Conservation (phyloP, 805 yeast species). For the Teunomyces pallodes region DNA sequence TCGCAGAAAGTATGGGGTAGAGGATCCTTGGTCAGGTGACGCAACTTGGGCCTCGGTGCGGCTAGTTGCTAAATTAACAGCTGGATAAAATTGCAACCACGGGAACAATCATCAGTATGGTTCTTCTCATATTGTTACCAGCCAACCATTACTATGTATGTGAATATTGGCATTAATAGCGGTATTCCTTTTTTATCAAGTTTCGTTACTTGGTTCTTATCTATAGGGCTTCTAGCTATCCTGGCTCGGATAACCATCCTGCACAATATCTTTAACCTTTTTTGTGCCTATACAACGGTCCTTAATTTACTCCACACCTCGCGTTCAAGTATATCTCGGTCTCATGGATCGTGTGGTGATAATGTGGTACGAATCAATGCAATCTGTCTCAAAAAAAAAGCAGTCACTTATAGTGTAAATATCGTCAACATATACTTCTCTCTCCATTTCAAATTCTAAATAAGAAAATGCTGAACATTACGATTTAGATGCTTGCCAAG, state of each 20-base stretch:
- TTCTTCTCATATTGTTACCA: too few relatives aligned
- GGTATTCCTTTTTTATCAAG: too few relatives aligned
- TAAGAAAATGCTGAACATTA: too few relatives aligned
- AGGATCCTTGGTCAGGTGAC: not conserved
- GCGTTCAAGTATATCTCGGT: not conserved
- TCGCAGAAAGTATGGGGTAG: constrained; percentile 1
- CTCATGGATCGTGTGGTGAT: not conserved
- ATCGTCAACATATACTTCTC: not conserved
- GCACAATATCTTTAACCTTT: too few relatives aligned
- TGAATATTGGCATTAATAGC: too few relatives aligned
- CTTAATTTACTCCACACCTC: not conserved
- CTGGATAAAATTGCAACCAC: too few relatives aligned
- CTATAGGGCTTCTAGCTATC: too few relatives aligned
- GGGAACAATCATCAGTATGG: too few relatives aligned
- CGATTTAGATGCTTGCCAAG: not conserved
- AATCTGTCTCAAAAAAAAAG: not conserved
- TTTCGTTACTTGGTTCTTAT: too few relatives aligned
- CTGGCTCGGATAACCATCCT: too few relatives aligned
- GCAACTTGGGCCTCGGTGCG: not conserved
- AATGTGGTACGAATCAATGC: not conserved
- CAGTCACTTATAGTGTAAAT: not conserved
- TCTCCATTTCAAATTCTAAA: not conserved
- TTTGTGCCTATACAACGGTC: not conserved
- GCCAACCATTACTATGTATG: too few relatives aligned
- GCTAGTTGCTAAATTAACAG: not conserved